Base-by-base conservation (phyloP, 2,329 filamentous ascomycete genomes). In the Scytalidium sp. region DNA sequence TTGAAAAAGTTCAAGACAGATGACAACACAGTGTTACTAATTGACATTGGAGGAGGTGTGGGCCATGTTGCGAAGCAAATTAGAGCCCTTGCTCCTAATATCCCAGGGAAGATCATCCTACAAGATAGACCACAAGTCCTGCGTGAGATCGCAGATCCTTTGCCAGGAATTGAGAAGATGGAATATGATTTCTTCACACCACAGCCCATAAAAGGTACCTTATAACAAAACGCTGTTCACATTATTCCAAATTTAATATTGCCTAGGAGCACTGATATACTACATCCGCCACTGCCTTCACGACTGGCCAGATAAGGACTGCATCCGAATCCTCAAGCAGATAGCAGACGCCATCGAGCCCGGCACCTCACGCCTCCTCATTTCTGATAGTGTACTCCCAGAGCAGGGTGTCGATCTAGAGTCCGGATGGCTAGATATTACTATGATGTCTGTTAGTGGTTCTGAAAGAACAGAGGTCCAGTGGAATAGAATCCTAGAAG, bases 261-360 rank as follows among this genome's bases (percentile, higher is more conserved):
- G n/a, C 20, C 20, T n/a, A 60, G 64, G 59, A 9, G 63, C 61
- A n/a, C 60, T 63, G 2, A 55, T 60, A 2, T 70, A 70, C 44
- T 70, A 64, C 53, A 56, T 67, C n/a, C 65, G 64, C 40, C 58
- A 56, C 2, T 60, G 71, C 21, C 60, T 73, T n/a, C 70, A 73
- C 44, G 69, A 73, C 50, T 73, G 68, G 68, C 58, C 64, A 0
- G 67, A 73, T 41, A 55, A 56, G 15, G 56, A 62, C 5, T 64
- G 62, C 1, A 17, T 54, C 3, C 27, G 51, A 13, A 71, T 73
- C 21, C 52, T 74, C 9, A 51, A 53, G 19, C 59, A 70, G 11
- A 50, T 67, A 6, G 55, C 49, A 9, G 57, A 56, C 13, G 61
- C 59, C 15, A 65, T 72, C 62, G 60, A 54, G 23, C 58, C 55